Conservation (phyloP, 768 basidiomycete genomes). For the Chlorophyllum brunneum region DNA sequence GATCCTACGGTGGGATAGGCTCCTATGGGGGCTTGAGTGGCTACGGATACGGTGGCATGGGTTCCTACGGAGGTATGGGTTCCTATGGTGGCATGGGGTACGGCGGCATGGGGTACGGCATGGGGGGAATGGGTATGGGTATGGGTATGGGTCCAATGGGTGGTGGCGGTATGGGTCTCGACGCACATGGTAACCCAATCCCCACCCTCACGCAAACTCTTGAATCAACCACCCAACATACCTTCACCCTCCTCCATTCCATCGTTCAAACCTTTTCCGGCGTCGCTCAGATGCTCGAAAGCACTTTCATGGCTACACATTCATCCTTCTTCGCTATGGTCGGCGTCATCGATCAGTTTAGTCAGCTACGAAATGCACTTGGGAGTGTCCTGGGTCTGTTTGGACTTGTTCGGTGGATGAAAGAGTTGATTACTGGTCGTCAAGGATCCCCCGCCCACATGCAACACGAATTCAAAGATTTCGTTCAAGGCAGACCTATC, state of each 20-base stretch:
- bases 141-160: constrained; percentile 22
- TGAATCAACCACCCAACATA: constrained; percentile 85
- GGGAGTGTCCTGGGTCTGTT: constrained; percentile 93
- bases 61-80: constrained; percentile 34
- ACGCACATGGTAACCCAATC: constrained; percentile 48
- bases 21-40: constrained; percentile 33
- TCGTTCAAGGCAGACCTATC: constrained; percentile 62
- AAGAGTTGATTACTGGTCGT: constrained; percentile 52
- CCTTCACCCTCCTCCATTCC: constrained; percentile 89
- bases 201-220: constrained; percentile 82
- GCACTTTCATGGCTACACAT: constrained; percentile 96
- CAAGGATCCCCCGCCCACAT: constrained; percentile 30
- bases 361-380: constrained; percentile 85
- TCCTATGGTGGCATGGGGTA: constrained; percentile 25
- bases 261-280: constrained; percentile 95
- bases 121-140: constrained; percentile 31
- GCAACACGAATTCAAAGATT: constrained; percentile 67
- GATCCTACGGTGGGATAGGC: constrained; percentile 25
- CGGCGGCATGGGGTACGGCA: constrained; percentile 30
- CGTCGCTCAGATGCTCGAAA: constrained; percentile 95
- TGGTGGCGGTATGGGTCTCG: constrained; percentile 21
- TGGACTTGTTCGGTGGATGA: constrained; percentile 84
- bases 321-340: constrained; percentile 96
- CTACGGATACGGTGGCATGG: constrained; percentile 30
- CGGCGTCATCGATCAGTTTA: constrained; percentile 93